phyloP scores from a whole-genome alignment of 78 protist species.

The Planoprotostelium fungivorum region DNA sequence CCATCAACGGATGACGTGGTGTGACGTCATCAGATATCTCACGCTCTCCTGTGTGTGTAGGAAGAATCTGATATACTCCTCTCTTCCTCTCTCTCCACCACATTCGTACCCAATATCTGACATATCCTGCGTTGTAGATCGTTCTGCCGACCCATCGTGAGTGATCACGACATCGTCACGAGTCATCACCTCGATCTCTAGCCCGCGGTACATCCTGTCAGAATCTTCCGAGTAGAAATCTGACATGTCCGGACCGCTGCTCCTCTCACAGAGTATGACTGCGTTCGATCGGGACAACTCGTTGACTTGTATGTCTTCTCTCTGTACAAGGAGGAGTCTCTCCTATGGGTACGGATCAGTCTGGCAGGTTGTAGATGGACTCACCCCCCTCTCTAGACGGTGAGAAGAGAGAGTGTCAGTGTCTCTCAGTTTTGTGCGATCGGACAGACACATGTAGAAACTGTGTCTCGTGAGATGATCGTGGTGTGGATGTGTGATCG shows the following conservation, averaged over 20 bases:
- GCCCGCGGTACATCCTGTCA: neutral
- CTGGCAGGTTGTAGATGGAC: neutral
- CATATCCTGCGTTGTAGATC: neutral
- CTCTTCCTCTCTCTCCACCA: neutral
- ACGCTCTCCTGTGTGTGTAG: neutral
- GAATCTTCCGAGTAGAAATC: neutral
- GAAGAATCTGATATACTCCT: neutral
- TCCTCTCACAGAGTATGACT: neutral
- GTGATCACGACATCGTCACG: neutral
- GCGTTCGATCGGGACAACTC: neutral
- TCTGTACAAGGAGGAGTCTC: neutral
- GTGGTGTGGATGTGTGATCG: too few species aligned
- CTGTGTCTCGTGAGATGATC: too few species aligned
- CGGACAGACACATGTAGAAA: neutral
- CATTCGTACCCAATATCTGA: neutral
- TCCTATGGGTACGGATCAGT: neutral
- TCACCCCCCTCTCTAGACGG: too few species aligned
- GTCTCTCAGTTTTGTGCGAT: neutral
- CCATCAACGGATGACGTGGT: neutral
- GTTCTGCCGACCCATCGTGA: neutral
- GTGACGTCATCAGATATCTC: neutral
- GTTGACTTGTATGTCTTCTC: too few species aligned
- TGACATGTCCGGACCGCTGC: neutral
- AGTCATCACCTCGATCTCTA: neutral
- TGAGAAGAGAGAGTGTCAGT: neutral